phyloP scores from a whole-genome alignment of 148 eudicot species.

The Nyssa sinensis region DNA sequence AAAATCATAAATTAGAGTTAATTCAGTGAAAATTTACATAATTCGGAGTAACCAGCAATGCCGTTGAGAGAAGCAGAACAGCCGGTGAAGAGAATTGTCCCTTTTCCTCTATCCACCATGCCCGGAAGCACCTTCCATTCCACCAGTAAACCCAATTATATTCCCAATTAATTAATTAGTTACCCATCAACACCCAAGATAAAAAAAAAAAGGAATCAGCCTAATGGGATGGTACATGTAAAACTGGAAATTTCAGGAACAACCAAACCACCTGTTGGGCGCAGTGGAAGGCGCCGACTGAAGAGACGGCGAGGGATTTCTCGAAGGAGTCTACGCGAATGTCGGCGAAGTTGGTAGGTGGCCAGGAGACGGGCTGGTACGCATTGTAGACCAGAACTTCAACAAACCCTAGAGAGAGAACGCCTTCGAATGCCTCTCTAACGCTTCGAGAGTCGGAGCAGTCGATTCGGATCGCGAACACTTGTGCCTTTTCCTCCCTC shows the following conservation, averaged over 20 bases:
- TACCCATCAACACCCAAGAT: no score
- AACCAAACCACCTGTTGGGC: slow-evolving; percentile 89
- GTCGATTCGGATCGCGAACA: slow-evolving; percentile 82
- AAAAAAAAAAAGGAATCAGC: no score
- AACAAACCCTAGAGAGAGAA: slow-evolving; percentile 77
- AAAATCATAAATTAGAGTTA: no score
- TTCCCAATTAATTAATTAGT: no score
- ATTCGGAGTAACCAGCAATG: slow-evolving; percentile 69
- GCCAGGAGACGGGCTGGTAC: slow-evolving; percentile 36
- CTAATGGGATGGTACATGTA: no score
- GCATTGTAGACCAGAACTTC: slow-evolving; percentile 93
- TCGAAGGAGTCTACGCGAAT: slow-evolving; percentile 59
- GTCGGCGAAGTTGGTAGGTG: slow-evolving; percentile 47
- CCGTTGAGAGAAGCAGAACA: slow-evolving; percentile 79
- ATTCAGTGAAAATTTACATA: slow-evolving; percentile 45
- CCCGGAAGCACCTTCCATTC: slow-evolving; percentile 78
- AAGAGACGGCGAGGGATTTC: slow-evolving; percentile 69
- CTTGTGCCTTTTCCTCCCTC: slow-evolving; percentile 75
- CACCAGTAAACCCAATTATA: neutral
- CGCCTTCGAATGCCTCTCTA: slow-evolving; percentile 79
- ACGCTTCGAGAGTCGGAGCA: slow-evolving; percentile 68
- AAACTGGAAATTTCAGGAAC: no score
- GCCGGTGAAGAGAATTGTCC: slow-evolving; percentile 85
- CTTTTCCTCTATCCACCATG: slow-evolving; percentile 78
- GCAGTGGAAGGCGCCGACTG: slow-evolving; percentile 83